phyloP scores from a whole-genome alignment of 176 grass and related monocot species.

The Miscanthus lutarioriparius region DNA sequence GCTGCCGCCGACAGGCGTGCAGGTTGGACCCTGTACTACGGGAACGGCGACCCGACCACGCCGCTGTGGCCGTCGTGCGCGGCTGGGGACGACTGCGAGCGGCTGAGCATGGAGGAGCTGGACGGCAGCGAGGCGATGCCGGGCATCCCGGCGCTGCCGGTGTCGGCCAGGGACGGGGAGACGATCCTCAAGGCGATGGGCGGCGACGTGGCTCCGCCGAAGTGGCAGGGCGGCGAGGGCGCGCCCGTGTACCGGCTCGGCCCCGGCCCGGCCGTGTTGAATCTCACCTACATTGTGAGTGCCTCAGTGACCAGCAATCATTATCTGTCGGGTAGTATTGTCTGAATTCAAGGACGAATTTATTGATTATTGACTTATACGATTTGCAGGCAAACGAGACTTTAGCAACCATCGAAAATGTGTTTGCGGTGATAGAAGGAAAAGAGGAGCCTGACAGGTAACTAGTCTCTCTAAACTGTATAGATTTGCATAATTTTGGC shows the following conservation, averaged over 20 bases:
- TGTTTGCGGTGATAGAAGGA: slow-evolving; percentile 85
- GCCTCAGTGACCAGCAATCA: background rate
- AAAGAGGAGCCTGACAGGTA: slow-evolving; percentile 89
- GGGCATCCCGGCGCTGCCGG: slow-evolving; percentile 69
- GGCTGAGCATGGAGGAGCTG: slow-evolving; percentile 57
- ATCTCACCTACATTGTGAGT: slow-evolving; percentile 77
- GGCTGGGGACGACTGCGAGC: slow-evolving; percentile 59
- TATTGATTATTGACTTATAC: background rate
- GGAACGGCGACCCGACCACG: slow-evolving; percentile 68
- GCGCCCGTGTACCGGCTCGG: slow-evolving; percentile 65
- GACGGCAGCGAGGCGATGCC: slow-evolving; percentile 53
- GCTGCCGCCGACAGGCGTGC: slow-evolving; percentile 76
- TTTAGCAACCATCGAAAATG: slow-evolving; percentile 78
- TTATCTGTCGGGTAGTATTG: background rate
- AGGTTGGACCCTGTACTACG: slow-evolving; percentile 60
- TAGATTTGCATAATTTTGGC: background rate
- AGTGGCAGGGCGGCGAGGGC: slow-evolving; percentile 78
- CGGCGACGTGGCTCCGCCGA: slow-evolving; percentile 59
- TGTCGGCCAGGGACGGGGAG: slow-evolving; percentile 74
- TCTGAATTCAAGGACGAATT: background rate
- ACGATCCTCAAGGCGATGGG: slow-evolving; percentile 60
- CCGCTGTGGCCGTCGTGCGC: slow-evolving; percentile 72
- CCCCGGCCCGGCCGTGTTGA: slow-evolving; percentile 72
- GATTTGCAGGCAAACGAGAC: slow-evolving; percentile 69
- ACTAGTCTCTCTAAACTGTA: background rate